Evolutionary conservation across 495 filamentous ascomycete genomes (phyloP).

Genomic region (Parathielavia appendiculata): DNA sequence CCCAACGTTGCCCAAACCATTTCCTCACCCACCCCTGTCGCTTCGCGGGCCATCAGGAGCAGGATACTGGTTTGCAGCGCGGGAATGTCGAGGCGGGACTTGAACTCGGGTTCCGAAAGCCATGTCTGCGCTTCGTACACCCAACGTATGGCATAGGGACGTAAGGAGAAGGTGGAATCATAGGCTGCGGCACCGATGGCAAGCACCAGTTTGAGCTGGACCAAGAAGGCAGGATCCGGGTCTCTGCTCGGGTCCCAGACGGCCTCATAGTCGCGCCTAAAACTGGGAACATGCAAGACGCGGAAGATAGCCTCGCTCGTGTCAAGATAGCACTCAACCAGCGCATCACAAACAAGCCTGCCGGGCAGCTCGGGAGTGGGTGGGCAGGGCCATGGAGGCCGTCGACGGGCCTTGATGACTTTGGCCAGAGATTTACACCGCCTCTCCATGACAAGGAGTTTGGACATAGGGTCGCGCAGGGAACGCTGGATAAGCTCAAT

Average conservation of each 20-base stretch:
- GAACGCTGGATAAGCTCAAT: conserved; percentile 23
- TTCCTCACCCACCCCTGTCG: conserved; percentile 21
- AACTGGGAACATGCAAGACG: conserved; percentile 54
- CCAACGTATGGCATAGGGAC: conserved; percentile 19
- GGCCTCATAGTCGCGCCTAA: conserved; percentile 38
- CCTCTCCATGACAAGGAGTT: conserved; percentile 3
- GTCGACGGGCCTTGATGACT: conserved; percentile 19
- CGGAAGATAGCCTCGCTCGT: conserved; percentile 47
- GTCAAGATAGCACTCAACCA: conserved; percentile 44
- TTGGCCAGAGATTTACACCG: conserved; percentile 32
- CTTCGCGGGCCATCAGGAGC: conserved; percentile 21
- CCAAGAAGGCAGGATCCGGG: conserved; percentile 17
- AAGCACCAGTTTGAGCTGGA: conserved; percentile 26
- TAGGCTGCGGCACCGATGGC: conserved; percentile 25
- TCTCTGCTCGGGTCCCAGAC: conserved; percentile 25
- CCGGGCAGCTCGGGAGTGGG: conserved; percentile 36
- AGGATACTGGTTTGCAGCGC: conserved; percentile 21
- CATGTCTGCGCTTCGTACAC: conserved; percentile 28
- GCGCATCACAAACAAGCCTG: conserved; percentile 42
- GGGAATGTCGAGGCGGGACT: conserved; percentile 17
- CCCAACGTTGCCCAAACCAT: conserved; percentile 20
- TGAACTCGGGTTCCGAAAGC: conserved; percentile 23
- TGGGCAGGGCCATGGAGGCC: conserved; percentile 19
- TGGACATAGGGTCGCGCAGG: conserved; percentile 8
- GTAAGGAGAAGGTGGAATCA: conserved; percentile 26